These are phyloP conservation scores for Allium sativum DNA, from an alignment of 106 monocot species.

Conservation along the genomic window DNA sequence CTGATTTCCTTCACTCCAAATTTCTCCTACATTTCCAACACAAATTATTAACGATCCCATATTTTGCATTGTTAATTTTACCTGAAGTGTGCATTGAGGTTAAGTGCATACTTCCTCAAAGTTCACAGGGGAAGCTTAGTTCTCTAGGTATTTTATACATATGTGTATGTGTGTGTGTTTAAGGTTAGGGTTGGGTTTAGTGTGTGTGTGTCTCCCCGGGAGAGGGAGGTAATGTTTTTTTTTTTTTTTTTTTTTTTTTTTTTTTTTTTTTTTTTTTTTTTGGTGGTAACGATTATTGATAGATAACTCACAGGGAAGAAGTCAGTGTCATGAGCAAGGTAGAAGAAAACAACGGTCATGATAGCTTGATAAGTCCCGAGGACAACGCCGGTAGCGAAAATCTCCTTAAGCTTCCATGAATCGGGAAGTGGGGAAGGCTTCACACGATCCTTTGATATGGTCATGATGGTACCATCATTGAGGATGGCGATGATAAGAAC, in stretches of 20 bases:
- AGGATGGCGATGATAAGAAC: slow-evolving; percentile 71
- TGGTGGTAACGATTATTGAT: not conserved
- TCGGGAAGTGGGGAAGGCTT: slow-evolving; percentile 55
- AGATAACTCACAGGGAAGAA: slow-evolving; percentile 36
- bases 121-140: no score
- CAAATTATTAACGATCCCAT: no score
- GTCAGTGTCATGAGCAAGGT: slow-evolving; percentile 34
- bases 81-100: no score
- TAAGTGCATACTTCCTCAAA: no score
- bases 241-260: no score
- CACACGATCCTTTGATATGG: slow-evolving; percentile 71
- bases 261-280: no score
- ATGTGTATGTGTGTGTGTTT: no score
- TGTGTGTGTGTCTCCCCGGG: no score
- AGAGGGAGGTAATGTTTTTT: no score
- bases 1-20: slow-evolving; percentile 23
- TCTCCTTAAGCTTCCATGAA: slow-evolving; percentile 71
- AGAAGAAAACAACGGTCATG: slow-evolving; percentile 58
- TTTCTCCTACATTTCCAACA: slow-evolving; percentile 7
- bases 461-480: slow-evolving; percentile 79
- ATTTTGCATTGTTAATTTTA: no score
- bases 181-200: no score
- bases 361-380: slow-evolving; percentile 55
- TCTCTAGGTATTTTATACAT: no score
- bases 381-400: slow-evolving; percentile 64